phyloP scores from a whole-genome alignment of 73 alveolate genomes.

The Stentor coeruleus region DNA sequence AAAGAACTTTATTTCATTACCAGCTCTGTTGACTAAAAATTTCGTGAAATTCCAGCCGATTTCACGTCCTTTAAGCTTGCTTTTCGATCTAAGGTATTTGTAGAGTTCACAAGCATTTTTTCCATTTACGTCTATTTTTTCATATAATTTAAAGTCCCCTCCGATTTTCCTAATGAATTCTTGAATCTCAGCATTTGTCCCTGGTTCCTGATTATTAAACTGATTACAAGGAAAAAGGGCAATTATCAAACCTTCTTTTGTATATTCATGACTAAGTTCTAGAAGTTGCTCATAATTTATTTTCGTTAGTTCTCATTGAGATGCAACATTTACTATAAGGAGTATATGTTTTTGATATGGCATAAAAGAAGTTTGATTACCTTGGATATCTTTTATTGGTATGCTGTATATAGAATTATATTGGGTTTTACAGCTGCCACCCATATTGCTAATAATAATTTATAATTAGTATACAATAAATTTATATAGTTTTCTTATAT shows the following conservation, averaged over 20 bases:
- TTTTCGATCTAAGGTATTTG: conserved; percentile 41
- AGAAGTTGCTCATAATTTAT: conserved; percentile 42
- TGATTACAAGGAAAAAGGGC: conserved; percentile 76
- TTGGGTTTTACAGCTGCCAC: conserved; percentile 4
- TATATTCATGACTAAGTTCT: conserved; percentile 28
- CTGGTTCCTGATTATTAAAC: conserved; percentile 77
- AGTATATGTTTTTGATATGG: conserved; percentile 26
- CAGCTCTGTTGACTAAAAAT: conserved; percentile 41
- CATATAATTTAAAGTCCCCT: conserved; percentile 56
- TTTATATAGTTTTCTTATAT: no score
- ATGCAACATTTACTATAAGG: conserved; percentile 58
- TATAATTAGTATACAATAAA: no score
- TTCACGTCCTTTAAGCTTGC: conserved; percentile 24
- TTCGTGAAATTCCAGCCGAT: conserved; percentile 53
- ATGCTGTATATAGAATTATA: conserved; percentile 29
- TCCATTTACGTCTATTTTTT: conserved; percentile 76
- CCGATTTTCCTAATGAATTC: conserved; percentile 44
- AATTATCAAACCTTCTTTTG: conserved; percentile 45
- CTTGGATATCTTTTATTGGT: conserved; percentile 38
- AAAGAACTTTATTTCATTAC: conserved; percentile 24
- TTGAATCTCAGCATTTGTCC: conserved; percentile 58
- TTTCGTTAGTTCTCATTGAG: conserved; percentile 55
- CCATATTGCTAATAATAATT: conserved; percentile 20
- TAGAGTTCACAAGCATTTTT: conserved; percentile 41
- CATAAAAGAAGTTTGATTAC: conserved; percentile 15